Percentiles rank a stretch among this genome's conserved stretches.
Conservation (phyloP, 139 green algal species). For the Nannochloris sp. region DNA sequence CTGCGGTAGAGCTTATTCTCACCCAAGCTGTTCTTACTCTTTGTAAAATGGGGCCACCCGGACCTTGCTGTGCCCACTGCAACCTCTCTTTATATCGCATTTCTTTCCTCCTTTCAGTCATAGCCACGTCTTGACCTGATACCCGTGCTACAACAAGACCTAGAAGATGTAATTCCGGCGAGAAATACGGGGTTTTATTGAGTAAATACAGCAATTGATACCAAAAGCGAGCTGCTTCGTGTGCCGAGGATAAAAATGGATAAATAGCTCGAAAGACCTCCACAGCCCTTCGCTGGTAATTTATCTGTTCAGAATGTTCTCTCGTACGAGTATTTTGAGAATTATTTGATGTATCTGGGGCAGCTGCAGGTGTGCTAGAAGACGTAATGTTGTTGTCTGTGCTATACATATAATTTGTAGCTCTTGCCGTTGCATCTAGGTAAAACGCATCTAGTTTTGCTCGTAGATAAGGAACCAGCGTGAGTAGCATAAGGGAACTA, state of each 20-base stretch:
- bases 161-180: constrained; percentile 47
- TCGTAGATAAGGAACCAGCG: constrained; percentile 62
- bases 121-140: constrained; percentile 50
- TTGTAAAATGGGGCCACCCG: not conserved
- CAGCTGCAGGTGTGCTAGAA: too few species aligned
- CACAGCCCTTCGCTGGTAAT: not conserved
- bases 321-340: too few species aligned
- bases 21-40: constrained; percentile 28
- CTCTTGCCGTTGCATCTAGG: too few species aligned
- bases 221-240: constrained; percentile 46
- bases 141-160: constrained; percentile 50
- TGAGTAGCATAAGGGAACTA: constrained; percentile 36
- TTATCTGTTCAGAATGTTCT: not conserved
- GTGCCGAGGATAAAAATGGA: constrained; percentile 38
- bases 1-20: constrained; percentile 13
- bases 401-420: too few species aligned
- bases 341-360: too few species aligned
- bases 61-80: not conserved
- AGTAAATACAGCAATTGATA: constrained; percentile 75
- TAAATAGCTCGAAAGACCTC: constrained; percentile 33
- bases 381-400: too few species aligned
- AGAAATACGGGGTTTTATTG: constrained; percentile 34
- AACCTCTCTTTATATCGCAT: not conserved
- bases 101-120: not conserved
- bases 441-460: constrained; percentile 54